phyloP scores from a whole-genome alignment of 2,329 filamentous ascomycete species.

The Chalara sp. region DNA sequence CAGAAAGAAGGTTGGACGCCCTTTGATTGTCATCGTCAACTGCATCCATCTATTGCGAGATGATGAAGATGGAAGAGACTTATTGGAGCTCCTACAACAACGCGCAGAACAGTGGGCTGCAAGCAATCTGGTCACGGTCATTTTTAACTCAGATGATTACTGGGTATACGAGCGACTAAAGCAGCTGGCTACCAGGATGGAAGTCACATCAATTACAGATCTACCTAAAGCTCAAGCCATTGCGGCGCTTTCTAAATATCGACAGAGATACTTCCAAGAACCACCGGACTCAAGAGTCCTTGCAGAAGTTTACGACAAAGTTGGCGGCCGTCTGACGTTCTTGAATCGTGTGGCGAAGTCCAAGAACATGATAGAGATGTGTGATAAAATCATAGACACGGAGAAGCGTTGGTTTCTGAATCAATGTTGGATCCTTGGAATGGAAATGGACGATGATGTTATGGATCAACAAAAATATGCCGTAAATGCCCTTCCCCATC shows the following conservation, averaged over 20 bases:
- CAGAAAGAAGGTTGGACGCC: constrained; percentile 51
- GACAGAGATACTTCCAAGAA: constrained; percentile 64
- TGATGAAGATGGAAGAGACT: constrained; percentile 85
- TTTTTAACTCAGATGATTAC: constrained; percentile 96
- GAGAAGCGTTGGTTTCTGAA: constrained; percentile 78
- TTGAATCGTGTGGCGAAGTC: constrained; percentile 87
- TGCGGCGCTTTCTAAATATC: constrained; percentile 69
- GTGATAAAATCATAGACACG: constrained; percentile 61
- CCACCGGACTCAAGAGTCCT: constrained; percentile 46
- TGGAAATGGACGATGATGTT: constrained; percentile 88
- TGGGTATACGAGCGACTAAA: constrained; percentile 97
- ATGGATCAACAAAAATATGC: constrained; percentile 98
- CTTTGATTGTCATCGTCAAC: constrained; percentile 90
- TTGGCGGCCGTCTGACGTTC: constrained; percentile 84
- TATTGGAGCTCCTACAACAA: constrained; percentile 92
- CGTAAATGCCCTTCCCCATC: constrained; percentile 42
- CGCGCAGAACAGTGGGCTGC: constrained; percentile 96
- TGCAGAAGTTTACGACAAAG: constrained; percentile 74
- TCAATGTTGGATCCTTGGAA: constrained; percentile 70
- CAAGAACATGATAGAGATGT: constrained; percentile 70
- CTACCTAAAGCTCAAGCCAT: constrained; percentile 74
- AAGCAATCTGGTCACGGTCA: constrained; percentile 79
- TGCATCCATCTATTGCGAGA: constrained; percentile 86
- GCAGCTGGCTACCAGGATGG: constrained; percentile 88
- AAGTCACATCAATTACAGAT: constrained; percentile 81